Percentiles rank a stretch among this genome's conserved stretches.
Evolutionary conservation across 768 basidiomycete genomes (phyloP).

Genomic region (Boletus vermiculosoides): DNA sequence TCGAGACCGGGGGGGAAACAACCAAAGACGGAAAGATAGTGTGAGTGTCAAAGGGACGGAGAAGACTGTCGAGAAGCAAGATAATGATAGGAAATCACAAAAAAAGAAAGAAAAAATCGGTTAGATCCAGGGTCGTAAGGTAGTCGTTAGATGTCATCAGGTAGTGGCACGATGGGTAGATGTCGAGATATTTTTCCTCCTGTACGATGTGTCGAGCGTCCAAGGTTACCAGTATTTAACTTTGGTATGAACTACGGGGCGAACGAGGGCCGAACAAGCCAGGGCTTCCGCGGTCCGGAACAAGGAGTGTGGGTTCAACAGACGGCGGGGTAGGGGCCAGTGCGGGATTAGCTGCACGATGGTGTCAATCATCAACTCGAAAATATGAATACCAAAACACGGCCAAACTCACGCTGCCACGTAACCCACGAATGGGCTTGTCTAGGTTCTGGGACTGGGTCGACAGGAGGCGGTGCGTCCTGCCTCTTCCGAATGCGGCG

Average conservation of each 20-base stretch:
- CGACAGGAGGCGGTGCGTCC: constrained; percentile 36
- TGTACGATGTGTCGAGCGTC: not conserved
- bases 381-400: constrained; percentile 9
- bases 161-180: not conserved
- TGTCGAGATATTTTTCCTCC: not conserved
- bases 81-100: constrained; percentile 29
- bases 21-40: not conserved
- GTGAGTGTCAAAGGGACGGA: not conserved
- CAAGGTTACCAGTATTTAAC: constrained; percentile 5
- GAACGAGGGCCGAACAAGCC: constrained; percentile 80
- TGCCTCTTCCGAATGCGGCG: constrained; percentile 46
- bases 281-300: constrained; percentile 56
- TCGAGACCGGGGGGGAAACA: not conserved
- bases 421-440: constrained; percentile 54
- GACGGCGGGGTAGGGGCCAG: constrained; percentile 61
- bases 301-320: constrained; percentile 55
- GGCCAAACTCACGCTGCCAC: constrained; percentile 60
- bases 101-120: not conserved
- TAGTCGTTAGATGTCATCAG: constrained; percentile 23
- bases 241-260: constrained; percentile 42
- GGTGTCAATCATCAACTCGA: constrained; percentile 1
- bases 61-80: not conserved
- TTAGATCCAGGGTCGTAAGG: constrained; percentile 13
- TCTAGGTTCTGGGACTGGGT: constrained; percentile 40
- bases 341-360: constrained; percentile 53